These are phyloP conservation scores for Botrytis cinerea DNA, from an alignment of 2,329 filamentous ascomycete genomes.

Conservation along the genomic window DNA sequence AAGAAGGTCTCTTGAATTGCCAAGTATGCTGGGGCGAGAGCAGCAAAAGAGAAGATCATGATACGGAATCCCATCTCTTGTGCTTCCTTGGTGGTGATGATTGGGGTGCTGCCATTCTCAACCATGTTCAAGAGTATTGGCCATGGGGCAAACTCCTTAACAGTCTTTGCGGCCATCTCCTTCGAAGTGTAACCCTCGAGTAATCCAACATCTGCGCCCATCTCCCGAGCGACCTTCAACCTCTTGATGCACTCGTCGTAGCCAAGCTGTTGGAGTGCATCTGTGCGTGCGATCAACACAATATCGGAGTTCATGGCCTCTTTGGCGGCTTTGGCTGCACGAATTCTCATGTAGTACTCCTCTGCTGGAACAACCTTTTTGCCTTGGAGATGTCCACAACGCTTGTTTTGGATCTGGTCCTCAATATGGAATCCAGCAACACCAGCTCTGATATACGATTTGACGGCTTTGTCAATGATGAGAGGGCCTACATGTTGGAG, in stretches of 20 bases:
- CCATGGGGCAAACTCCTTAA: constrained; percentile 51
- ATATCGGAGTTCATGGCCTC: constrained; percentile 56
- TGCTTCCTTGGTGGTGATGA: constrained; percentile 54
- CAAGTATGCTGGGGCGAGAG: constrained; percentile 50
- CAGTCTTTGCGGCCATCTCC: constrained; percentile 51
- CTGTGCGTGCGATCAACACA: constrained; percentile 64
- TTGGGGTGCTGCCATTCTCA: constrained; percentile 56
- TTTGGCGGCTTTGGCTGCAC: constrained; percentile 55
- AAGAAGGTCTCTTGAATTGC: constrained; percentile 46
- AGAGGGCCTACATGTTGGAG: constrained; percentile 21
- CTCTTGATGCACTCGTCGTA: constrained; percentile 57
- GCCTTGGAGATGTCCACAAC: constrained; percentile 64
- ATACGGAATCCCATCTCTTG: constrained; percentile 58
- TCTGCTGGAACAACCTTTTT: constrained; percentile 58
- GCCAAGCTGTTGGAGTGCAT: constrained; percentile 58
- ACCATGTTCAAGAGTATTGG: constrained; percentile 61
- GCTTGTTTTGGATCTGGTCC: constrained; percentile 63
- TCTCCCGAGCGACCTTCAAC: constrained; percentile 52
- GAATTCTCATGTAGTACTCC: constrained; percentile 57
- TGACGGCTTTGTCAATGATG: constrained; percentile 55
- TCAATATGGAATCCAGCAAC: constrained; percentile 63
- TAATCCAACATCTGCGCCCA: constrained; percentile 61
- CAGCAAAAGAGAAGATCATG: constrained; percentile 57
- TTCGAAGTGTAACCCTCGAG: constrained; percentile 58
- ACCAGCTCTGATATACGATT: constrained; percentile 55